A percentile compares a stretch with the other conserved stretches of the same genome.
Evolutionary conservation across 2,329 filamentous ascomycete genomes (phyloP).

Genomic region (Claviceps pusilla): DNA sequence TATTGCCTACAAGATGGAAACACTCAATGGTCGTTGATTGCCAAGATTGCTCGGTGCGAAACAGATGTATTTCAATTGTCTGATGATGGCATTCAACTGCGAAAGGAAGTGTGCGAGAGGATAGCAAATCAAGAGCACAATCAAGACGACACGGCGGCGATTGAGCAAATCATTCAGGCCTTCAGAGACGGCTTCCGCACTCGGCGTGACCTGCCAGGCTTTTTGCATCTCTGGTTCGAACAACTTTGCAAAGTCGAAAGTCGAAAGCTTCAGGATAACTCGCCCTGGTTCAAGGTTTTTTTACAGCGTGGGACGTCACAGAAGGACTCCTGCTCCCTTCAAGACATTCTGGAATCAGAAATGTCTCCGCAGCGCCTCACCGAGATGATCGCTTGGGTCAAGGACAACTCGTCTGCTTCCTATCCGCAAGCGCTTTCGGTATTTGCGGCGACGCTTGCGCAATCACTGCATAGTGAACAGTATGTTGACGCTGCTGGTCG

Average conservation of each 20-base stretch:
- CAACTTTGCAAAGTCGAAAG: constrained; percentile 24
- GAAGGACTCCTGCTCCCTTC: constrained; percentile 7
- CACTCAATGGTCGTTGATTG: constrained; percentile 29
- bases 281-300: constrained; percentile 21
- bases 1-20: constrained; percentile 23
- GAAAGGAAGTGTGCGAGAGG: constrained; percentile 25
- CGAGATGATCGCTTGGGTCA: constrained; percentile 29
- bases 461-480: constrained; percentile 26
- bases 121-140: constrained; percentile 12
- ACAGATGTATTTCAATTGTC: constrained; percentile 31
- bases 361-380: constrained; percentile 30
- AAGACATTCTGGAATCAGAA: constrained; percentile 24
- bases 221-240: constrained; percentile 32
- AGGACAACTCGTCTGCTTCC: constrained; percentile 18
- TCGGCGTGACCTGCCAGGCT: constrained; percentile 28
- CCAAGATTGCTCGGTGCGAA: constrained; percentile 28
- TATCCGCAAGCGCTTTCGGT: constrained; percentile 22
- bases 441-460: constrained; percentile 27
- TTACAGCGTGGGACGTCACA: constrained; percentile 8
- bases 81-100: constrained; percentile 23
- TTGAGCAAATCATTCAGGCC: constrained; percentile 24
- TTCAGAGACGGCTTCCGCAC: constrained; percentile 30
- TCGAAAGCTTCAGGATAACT: constrained; percentile 12
- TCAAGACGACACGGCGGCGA: constrained; percentile 10
- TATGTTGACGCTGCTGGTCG: constrained; percentile 27